Base-by-base conservation (phyloP, 768 basidiomycete genomes). In the Trichaptum fuscoviolaceum region DNA sequence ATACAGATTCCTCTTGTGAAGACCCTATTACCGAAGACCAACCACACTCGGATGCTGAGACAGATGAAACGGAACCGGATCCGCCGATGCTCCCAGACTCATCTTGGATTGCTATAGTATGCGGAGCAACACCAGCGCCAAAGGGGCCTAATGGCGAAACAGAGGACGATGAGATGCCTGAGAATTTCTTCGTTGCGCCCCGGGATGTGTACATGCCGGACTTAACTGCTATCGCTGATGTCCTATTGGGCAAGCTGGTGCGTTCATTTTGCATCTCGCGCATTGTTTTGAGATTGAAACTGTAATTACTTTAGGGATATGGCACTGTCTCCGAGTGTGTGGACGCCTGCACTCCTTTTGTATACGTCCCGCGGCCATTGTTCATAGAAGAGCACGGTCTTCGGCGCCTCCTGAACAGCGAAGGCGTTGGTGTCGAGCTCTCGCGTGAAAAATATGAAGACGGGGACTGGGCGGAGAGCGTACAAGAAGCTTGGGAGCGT, bases 371-470 rank as follows among this genome's bases (percentile, higher is more conserved):
- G 1, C 82, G 91, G 1, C 92, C 92, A 0, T 78, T 92, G 42
- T 93, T 93, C 70, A 85, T 92, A 57, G 91, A 93, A 71, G 92
- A 93, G 73, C 87, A 90, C 70, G 92, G 92, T 2, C 78, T 93
- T 35, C 84, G 86, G 5, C 78, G 87, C 17, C 78, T 90, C 35
- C 84, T 93, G 52, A 79, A 84, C 52, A 77, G 77, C 25, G 84
- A 88, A 59, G 91, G 91, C 17, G 84, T 87, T 18, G 89, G 90
- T 9, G 79, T 91, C 34, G 89, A 91, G 74, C 81, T 93, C 36
- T 78, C 84, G 18, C 84, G 90, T 23, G 77, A 82, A 27, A 78
- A 81, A 10, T 92, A 91, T 70, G 91, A 92, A 73, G 79, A 76
- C n/a, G 91, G 91, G 9, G 84, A 89, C 64, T 92, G 91, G 91